Evolutionary conservation across 2,329 filamentous ascomycete species (phyloP).

Genomic region (Aureobasidium subglaciale): DNA sequence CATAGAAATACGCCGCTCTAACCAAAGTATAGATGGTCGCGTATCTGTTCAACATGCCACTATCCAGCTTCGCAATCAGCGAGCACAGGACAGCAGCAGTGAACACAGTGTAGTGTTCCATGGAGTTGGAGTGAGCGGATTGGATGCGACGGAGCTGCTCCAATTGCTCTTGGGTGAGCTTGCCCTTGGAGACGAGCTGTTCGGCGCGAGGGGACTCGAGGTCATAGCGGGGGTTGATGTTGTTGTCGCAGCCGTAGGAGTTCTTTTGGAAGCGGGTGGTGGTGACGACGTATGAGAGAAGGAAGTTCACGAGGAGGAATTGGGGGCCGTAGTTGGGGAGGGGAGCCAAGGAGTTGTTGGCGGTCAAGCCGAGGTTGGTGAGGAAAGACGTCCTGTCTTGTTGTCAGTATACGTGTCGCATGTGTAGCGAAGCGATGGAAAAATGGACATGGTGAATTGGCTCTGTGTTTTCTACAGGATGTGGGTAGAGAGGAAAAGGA

Average conservation of each 20-base stretch:
- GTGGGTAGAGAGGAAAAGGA: not conserved
- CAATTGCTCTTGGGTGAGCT: slow-evolving; percentile 37
- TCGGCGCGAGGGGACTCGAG: slow-evolving; percentile 28
- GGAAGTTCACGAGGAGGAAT: slow-evolving; percentile 35
- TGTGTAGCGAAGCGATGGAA: not conserved
- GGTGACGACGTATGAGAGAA: slow-evolving; percentile 39
- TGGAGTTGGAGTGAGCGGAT: slow-evolving; percentile 41
- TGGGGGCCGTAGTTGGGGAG: slow-evolving; percentile 23
- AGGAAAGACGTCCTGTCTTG: slow-evolving; percentile 15
- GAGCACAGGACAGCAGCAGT: slow-evolving; percentile 34
- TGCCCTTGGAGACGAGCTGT: slow-evolving; percentile 33
- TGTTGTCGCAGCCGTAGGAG: slow-evolving; percentile 40
- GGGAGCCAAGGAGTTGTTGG: slow-evolving; percentile 16
- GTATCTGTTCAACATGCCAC: slow-evolving; percentile 31
- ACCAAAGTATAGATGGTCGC: slow-evolving; percentile 36
- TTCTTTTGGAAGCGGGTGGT: slow-evolving; percentile 39
- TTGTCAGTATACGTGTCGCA: not conserved
- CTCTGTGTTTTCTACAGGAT: not conserved
- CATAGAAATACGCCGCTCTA: slow-evolving; percentile 34
- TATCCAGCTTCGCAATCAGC: slow-evolving; percentile 33
- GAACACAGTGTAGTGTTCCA: slow-evolving; percentile 38
- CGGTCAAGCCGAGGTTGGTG: slow-evolving; percentile 23
- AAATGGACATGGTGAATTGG: not conserved
- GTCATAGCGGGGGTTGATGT: slow-evolving; percentile 41
- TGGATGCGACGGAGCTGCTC: slow-evolving; percentile 39